Conservation (phyloP, 2,329 filamentous ascomycete species). For the Mycogone perniciosa region DNA sequence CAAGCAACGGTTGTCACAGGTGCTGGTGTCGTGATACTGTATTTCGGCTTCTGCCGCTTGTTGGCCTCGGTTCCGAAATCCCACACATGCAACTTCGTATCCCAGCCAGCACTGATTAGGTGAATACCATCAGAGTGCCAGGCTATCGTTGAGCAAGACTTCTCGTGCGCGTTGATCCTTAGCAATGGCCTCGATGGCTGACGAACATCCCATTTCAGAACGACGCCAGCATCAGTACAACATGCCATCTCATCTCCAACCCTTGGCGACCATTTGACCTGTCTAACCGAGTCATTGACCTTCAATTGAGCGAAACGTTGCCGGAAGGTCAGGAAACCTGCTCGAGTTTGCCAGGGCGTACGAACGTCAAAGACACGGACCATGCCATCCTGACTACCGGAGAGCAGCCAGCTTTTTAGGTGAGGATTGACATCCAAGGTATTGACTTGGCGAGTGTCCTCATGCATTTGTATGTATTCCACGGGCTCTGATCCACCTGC, state of each 20-base stretch:
- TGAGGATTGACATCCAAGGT: constrained; percentile 58
- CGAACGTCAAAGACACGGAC: constrained; percentile 57
- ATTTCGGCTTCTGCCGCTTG: constrained; percentile 58
- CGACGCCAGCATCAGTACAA: constrained; percentile 54
- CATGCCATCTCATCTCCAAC: constrained; percentile 58
- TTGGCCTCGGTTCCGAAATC: constrained; percentile 55
- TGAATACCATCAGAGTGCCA: constrained; percentile 67
- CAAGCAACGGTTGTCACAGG: constrained; percentile 55
- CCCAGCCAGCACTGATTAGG: constrained; percentile 55
- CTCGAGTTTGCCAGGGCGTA: constrained; percentile 40
- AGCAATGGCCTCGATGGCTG: constrained; percentile 47
- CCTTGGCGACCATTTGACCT: constrained; percentile 60
- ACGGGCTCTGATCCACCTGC: constrained; percentile 39
- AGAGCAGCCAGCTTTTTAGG: constrained; percentile 49
- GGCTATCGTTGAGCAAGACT: constrained; percentile 51
- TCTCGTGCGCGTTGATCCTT: constrained; percentile 56
- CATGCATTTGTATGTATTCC: constrained; percentile 51
- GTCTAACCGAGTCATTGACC: constrained; percentile 42
- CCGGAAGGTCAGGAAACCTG: constrained; percentile 44
- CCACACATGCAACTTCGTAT: constrained; percentile 59
- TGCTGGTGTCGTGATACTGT: constrained; percentile 54
- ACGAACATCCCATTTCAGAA: constrained; percentile 59
- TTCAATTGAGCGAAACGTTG: constrained; percentile 36
- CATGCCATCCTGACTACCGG: constrained; percentile 58
- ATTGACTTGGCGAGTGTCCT: constrained; percentile 59